These are phyloP conservation scores for Scortechinia acanthostroma DNA, from an alignment of 2,329 filamentous ascomycete species.

Conservation along the genomic window DNA sequence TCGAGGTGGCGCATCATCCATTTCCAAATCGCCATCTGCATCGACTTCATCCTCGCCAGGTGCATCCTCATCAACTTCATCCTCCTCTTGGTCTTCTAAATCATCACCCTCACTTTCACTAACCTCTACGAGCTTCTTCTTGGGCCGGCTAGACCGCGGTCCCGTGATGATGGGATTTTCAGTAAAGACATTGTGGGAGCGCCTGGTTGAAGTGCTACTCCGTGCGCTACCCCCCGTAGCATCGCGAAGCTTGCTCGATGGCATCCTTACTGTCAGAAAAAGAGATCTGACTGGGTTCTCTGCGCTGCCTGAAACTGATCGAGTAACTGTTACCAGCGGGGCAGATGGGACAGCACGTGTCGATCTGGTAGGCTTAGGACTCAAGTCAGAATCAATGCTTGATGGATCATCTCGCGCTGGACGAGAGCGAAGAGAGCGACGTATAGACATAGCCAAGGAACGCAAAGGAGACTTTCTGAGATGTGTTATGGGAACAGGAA, in stretches of 20 bases:
- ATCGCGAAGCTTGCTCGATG: slow-evolving; percentile 36
- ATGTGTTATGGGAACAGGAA: no score
- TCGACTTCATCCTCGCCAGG: slow-evolving; percentile 17
- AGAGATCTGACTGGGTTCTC: slow-evolving; percentile 22
- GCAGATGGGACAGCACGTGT: neutral
- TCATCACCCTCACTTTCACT: slow-evolving; percentile 21
- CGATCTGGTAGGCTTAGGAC: neutral
- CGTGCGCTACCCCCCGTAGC: slow-evolving; percentile 16
- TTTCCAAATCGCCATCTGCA: slow-evolving; percentile 16
- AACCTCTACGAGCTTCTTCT: neutral
- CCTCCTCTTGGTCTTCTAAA: slow-evolving; percentile 27
- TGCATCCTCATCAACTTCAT: slow-evolving; percentile 22
- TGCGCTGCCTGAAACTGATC: neutral
- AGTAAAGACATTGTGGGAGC: neutral
- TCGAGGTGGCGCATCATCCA: slow-evolving; percentile 11
- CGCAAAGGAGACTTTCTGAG: no score
- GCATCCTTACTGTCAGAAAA: slow-evolving; percentile 36
- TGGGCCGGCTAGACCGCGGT: neutral
- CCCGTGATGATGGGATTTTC: neutral
- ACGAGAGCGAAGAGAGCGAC: neutral
- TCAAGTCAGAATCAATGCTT: neutral
- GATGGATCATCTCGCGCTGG: neutral
- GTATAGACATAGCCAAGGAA: neutral
- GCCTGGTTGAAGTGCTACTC: no score
- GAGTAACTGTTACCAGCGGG: neutral